These are phyloP conservation scores for Nigrospora sphaerica DNA, from an alignment of 2,329 filamentous ascomycete genomes.

Conservation along the genomic window DNA sequence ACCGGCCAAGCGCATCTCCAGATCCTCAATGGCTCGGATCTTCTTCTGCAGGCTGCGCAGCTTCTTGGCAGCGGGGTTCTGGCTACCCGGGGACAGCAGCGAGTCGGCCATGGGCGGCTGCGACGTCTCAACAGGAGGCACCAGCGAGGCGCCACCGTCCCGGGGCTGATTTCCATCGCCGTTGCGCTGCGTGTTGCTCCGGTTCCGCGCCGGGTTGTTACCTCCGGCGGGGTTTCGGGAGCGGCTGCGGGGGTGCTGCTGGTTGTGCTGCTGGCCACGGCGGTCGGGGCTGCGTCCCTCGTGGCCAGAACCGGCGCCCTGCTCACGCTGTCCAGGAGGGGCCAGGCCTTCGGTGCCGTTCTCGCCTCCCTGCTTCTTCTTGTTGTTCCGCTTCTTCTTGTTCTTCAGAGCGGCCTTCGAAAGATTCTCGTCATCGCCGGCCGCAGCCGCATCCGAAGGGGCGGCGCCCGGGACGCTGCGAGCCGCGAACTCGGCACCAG, in stretches of 20 bases:
- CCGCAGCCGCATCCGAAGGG: slow-evolving; percentile 52
- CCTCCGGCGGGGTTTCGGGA: slow-evolving; percentile 43
- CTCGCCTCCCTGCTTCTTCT: slow-evolving; percentile 79
- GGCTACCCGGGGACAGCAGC: slow-evolving; percentile 33
- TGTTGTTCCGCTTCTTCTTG: slow-evolving; percentile 93
- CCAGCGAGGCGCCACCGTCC: slow-evolving; percentile 15
- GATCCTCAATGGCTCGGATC: slow-evolving; percentile 91
- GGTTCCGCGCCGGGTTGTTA: slow-evolving; percentile 39
- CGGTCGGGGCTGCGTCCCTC: slow-evolving; percentile 62
- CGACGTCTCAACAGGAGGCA: slow-evolving; percentile 21
- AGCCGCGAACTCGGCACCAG: slow-evolving; percentile 68
- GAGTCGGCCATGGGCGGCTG: slow-evolving; percentile 39
- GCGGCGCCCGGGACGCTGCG: slow-evolving; percentile 61
- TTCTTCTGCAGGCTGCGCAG: slow-evolving; percentile 91
- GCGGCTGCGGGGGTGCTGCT: slow-evolving; percentile 41
- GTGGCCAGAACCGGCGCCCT: slow-evolving; percentile 34
- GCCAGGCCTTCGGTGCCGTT: slow-evolving; percentile 35
- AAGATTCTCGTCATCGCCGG: slow-evolving; percentile 63
- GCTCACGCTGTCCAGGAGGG: slow-evolving; percentile 33
- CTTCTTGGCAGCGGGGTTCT: slow-evolving; percentile 85
- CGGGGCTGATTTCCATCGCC: slow-evolving; percentile 20
- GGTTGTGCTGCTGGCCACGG: slow-evolving; percentile 48
- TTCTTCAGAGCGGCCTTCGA: slow-evolving; percentile 88
- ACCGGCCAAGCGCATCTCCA: slow-evolving; percentile 91
- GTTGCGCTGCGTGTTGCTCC: slow-evolving; percentile 40